Percentiles rank a stretch among this genome's conserved stretches.
Conservation (phyloP, 2,329 filamentous ascomycete species). For the Colletotrichum tofieldiae region DNA sequence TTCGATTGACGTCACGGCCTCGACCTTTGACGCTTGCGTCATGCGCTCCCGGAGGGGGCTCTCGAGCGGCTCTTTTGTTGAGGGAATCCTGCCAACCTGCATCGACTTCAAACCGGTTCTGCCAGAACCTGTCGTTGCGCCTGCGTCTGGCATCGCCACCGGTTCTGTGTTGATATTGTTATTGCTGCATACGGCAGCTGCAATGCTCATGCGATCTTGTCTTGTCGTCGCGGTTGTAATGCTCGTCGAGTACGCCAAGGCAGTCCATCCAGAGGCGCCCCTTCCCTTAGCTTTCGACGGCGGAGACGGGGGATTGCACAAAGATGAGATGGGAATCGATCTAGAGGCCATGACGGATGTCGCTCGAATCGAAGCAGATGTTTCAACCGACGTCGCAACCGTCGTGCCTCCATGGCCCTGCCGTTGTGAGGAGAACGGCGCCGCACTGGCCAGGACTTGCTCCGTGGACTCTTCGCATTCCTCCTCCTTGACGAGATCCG, state of each 20-base stretch:
- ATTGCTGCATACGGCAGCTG: constrained; percentile 26
- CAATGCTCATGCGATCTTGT: constrained; percentile 36
- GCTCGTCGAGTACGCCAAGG: constrained; percentile 11
- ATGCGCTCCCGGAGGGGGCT: constrained; percentile 7
- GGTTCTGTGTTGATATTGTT: constrained; percentile 9
- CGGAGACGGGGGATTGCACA: constrained; percentile 39
- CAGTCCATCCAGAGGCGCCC: constrained; percentile 1
- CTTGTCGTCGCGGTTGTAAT: not conserved
- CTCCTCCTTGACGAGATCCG: constrained; percentile 52
- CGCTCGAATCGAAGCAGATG: not conserved
- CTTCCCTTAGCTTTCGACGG: not conserved
- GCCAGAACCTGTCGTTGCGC: constrained; percentile 11
- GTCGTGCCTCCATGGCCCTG: not conserved
- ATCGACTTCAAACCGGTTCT: constrained; percentile 21
- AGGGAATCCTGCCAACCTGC: constrained; percentile 14
- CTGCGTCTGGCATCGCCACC: constrained; percentile 9
- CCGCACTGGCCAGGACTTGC: constrained; percentile 41
- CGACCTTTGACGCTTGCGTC: constrained; percentile 14
- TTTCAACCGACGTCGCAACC: constrained; percentile 2
- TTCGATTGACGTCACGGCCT: constrained; percentile 33
- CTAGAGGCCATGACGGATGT: constrained; percentile 23
- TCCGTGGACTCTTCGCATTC: constrained; percentile 47
- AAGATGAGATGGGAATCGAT: constrained; percentile 38
- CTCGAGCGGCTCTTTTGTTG: constrained; percentile 13
- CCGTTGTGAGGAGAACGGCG: constrained; percentile 26